Evolutionary conservation across 148 eudicot genomes (phyloP).

Genomic region (Polygonum aviculare): DNA sequence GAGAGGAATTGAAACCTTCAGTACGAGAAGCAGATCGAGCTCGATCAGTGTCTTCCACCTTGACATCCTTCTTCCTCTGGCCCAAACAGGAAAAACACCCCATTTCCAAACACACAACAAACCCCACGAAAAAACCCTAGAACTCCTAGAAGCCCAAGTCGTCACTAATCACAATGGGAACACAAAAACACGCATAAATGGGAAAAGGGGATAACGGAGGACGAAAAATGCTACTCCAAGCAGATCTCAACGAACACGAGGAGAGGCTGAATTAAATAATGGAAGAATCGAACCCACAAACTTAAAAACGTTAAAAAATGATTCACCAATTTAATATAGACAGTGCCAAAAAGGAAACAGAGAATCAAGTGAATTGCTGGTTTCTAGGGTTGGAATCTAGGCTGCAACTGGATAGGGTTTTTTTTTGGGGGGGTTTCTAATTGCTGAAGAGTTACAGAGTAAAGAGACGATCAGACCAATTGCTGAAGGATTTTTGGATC

Average conservation of each 20-base stretch:
- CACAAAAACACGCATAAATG: not conserved
- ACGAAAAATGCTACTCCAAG: not conserved
- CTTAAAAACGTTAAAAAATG: not conserved
- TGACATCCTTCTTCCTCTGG: constrained; percentile 22
- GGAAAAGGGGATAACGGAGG: not conserved
- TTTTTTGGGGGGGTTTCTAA: not conserved
- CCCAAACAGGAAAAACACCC: constrained; percentile 34
- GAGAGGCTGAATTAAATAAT: not conserved
- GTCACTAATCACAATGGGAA: constrained; percentile 6
- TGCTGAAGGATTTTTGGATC: not conserved
- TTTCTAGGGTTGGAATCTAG: constrained; percentile 1
- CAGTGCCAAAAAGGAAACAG: not conserved
- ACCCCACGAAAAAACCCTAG: not conserved
- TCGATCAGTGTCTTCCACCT: constrained; percentile 37
- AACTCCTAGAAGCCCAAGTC: constrained; percentile 16
- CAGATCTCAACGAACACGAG: constrained; percentile 15
- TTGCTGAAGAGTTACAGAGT: not conserved
- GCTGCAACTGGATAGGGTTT: not conserved
- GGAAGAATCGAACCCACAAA: constrained; percentile 1
- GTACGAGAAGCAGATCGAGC: constrained; percentile 40
- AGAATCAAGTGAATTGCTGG: not conserved
- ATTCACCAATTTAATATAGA: not conserved
- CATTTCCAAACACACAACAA: constrained; percentile 15
- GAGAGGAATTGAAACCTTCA: constrained; percentile 25
- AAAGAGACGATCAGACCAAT: not conserved